Evolutionary conservation across 345 rosid species (phyloP).

Genomic region (Lepidium africanum): DNA sequence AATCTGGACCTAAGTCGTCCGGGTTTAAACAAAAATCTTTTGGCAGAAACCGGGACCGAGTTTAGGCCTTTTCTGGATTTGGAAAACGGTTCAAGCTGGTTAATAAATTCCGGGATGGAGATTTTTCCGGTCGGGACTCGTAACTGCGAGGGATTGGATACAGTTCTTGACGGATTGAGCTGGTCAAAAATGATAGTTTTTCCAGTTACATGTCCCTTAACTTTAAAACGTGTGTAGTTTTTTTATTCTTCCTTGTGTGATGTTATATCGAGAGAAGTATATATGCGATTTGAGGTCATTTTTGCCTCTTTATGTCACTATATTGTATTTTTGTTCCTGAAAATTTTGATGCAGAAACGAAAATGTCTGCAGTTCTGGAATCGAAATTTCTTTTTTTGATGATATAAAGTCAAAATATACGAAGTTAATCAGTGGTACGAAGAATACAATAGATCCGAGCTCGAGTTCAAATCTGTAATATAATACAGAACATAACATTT

Average conservation of each 20-base stretch:
- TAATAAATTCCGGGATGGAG: neutral
- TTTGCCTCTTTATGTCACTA: neutral
- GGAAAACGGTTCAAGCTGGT: neutral
- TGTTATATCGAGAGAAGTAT: constrained; percentile 4
- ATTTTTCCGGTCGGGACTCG: neutral
- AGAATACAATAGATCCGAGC: neutral
- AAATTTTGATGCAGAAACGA: constrained; percentile 7
- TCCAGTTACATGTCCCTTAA: neutral
- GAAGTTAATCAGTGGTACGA: neutral
- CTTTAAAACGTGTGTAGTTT: constrained; percentile 9
- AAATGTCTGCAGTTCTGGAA: neutral
- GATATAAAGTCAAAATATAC: neutral
- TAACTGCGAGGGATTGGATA: neutral
- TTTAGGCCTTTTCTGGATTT: neutral
- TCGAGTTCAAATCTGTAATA: neutral
- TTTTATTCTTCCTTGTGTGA: neutral
- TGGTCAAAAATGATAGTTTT: neutral
- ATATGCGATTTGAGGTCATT: neutral
- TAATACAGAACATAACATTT: neutral
- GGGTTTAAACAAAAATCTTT: constrained; percentile 11
- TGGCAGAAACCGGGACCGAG: neutral
- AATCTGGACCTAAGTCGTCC: neutral
- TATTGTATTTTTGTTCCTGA: constrained; percentile 10
- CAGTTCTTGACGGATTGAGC: neutral
- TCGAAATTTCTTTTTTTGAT: neutral